phyloP scores from a whole-genome alignment of 2,329 filamentous ascomycete genomes.

The Fusarium nurragi region DNA sequence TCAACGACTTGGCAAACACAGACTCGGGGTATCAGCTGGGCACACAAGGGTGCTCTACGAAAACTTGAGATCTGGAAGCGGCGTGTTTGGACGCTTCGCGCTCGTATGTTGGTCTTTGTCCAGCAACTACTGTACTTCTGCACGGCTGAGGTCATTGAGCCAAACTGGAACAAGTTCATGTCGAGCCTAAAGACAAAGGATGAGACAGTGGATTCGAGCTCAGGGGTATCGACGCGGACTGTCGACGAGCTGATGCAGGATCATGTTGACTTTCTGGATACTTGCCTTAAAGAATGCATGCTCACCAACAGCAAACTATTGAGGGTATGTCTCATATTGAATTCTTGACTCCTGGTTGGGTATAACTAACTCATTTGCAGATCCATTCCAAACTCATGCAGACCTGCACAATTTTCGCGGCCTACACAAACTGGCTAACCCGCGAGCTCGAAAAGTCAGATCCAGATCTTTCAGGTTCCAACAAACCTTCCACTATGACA shows the following conservation, averaged over 20 bases:
- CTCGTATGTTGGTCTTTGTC: constrained; percentile 95
- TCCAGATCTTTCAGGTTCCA: constrained; percentile 73
- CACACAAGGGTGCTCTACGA: constrained; percentile 76
- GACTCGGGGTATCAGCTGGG: constrained; percentile 82
- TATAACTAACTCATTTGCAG: constrained; percentile 57
- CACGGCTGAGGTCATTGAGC: constrained; percentile 96
- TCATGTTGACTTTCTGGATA: constrained; percentile 97
- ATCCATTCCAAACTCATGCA: constrained; percentile 98
- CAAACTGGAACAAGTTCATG: constrained; percentile 96
- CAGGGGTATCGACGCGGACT: constrained; percentile 66
- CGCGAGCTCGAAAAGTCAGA: constrained; percentile 86
- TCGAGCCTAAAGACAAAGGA: constrained; percentile 76
- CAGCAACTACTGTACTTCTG: constrained; percentile 98
- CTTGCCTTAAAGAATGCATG: constrained; percentile 99
- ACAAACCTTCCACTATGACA: constrained; percentile 68
- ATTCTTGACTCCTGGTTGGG: neutral
- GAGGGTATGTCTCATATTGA: constrained; percentile 66
- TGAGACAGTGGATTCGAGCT: constrained; percentile 45
- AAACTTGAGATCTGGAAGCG: constrained; percentile 92
- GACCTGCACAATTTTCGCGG: constrained; percentile 92
- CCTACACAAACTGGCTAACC: constrained; percentile 86
- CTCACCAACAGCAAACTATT: constrained; percentile 95
- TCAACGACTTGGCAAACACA: constrained; percentile 92
- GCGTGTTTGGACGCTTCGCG: constrained; percentile 87
- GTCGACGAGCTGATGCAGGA: constrained; percentile 99